phyloP scores from a whole-genome alignment of 257 asterid genomes.

The Sherardia arvensis region DNA sequence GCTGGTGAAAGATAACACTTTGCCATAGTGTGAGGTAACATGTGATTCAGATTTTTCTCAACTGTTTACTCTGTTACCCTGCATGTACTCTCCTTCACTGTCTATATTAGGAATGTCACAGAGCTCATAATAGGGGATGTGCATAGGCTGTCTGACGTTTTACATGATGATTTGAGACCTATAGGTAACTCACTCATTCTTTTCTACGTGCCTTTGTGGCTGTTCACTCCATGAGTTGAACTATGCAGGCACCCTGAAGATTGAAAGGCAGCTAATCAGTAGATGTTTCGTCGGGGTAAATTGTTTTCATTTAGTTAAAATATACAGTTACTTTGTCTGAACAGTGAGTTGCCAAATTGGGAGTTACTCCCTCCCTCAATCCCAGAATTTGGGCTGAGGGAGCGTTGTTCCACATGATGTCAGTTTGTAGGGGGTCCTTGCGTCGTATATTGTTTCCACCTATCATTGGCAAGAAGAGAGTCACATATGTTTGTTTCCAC shows the following conservation, averaged over 20 bases:
- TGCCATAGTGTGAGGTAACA: conserved; percentile 31
- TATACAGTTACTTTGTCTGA: neutral
- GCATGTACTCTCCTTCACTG: conserved; percentile 15
- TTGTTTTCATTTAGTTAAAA: neutral
- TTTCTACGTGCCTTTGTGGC: conserved; percentile 13
- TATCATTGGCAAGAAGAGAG: neutral
- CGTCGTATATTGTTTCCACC: neutral
- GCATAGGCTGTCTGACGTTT: conserved; percentile 18
- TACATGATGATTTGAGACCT: conserved; percentile 24
- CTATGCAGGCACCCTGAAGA: conserved; percentile 19
- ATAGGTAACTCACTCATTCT: conserved; percentile 20
- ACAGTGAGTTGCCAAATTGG: neutral
- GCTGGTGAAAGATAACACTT: conserved; percentile 24
- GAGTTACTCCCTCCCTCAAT: neutral
- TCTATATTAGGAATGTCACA: conserved; percentile 18
- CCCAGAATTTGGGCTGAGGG: neutral
- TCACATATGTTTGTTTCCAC: too few relatives aligned
- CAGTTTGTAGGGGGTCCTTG: neutral
- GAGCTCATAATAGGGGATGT: conserved; percentile 19
- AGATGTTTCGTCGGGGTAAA: neutral
- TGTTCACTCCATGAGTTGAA: conserved; percentile 17
- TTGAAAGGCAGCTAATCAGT: conserved; percentile 14
- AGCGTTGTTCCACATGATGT: neutral
- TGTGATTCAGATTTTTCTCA: conserved; percentile 17
- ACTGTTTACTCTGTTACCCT: conserved; percentile 21